A percentile compares a stretch with the other conserved stretches of the same genome.
Conservation (phyloP, 306 rosid species). For the Vicia faba region DNA sequence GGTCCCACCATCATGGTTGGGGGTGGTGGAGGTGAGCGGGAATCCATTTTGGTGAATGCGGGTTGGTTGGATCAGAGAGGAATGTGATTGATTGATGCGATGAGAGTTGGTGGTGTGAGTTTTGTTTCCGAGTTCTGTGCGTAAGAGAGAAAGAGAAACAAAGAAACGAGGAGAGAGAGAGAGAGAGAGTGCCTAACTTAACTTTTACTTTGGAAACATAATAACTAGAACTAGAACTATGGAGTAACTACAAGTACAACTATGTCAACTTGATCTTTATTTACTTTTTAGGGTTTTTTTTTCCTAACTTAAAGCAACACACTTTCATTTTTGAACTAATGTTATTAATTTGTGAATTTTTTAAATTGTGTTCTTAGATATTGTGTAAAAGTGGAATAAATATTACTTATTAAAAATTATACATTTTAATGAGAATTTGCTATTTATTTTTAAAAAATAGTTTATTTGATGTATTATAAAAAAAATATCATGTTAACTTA, state of each 20-base stretch:
- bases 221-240: slow-evolving; percentile 5
- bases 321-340: not conserved
- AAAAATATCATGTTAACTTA: too few species aligned
- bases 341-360: not conserved
- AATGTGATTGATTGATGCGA: not conserved
- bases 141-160: slow-evolving; percentile 3
- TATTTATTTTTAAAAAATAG: not conserved
- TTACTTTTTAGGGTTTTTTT: not conserved
- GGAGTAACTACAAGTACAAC: not conserved
- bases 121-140: not conserved
- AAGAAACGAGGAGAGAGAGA: not conserved
- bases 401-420: not conserved
- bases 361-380: not conserved
- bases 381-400: not conserved
- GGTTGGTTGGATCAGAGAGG: slow-evolving; percentile 12
- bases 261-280: not conserved
- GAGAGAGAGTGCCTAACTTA: slow-evolving; percentile 2
- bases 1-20: slow-evolving; percentile 59
- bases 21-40: slow-evolving; percentile 34
- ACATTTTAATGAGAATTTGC: not conserved
- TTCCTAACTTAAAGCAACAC: not conserved
- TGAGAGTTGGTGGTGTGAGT: not conserved
- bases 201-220: not conserved
- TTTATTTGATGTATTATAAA: too few species aligned
- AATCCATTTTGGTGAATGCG: slow-evolving; percentile 61